phyloP scores from a whole-genome alignment of 257 asterid genomes.

The Solanum corneliomulleri region DNA sequence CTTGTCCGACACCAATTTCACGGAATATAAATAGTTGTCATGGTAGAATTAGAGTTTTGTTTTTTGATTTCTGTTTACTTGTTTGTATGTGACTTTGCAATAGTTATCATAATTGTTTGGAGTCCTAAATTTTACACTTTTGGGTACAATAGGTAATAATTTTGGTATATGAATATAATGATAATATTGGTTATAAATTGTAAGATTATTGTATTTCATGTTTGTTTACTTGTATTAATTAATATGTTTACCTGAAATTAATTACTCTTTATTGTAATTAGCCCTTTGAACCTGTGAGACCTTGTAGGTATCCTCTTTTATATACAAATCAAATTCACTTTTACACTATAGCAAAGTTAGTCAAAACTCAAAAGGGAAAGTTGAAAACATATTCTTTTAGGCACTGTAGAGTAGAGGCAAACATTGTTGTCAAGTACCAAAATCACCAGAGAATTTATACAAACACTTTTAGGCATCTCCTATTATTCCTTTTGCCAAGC shows the following conservation, averaged over 20 bases:
- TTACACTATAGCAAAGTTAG: neutral
- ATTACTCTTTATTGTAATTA: neutral
- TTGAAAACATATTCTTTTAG: neutral
- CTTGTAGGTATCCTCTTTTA: neutral
- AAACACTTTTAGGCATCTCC: neutral
- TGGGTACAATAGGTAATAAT: neutral
- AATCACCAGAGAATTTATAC: neutral
- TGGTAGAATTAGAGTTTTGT: neutral
- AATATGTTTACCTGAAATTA: neutral
- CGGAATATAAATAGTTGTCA: neutral
- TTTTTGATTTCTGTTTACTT: neutral
- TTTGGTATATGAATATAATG: neutral
- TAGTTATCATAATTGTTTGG: neutral
- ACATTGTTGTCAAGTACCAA: neutral
- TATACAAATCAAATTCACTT: neutral
- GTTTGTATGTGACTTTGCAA: neutral
- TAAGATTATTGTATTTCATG: too few relatives aligned
- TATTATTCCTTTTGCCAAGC: neutral
- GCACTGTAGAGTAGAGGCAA: neutral
- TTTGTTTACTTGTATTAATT: too few relatives aligned
- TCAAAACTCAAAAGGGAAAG: neutral
- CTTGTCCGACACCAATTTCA: neutral
- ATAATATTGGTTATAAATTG: too few relatives aligned
- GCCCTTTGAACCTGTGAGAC: neutral
- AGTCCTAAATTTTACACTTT: neutral